Evolutionary conservation across 2,329 filamentous ascomycete species (phyloP), one percentile per base, ranked within the genome.

Genomic region (Neonectria punicea): DNA sequence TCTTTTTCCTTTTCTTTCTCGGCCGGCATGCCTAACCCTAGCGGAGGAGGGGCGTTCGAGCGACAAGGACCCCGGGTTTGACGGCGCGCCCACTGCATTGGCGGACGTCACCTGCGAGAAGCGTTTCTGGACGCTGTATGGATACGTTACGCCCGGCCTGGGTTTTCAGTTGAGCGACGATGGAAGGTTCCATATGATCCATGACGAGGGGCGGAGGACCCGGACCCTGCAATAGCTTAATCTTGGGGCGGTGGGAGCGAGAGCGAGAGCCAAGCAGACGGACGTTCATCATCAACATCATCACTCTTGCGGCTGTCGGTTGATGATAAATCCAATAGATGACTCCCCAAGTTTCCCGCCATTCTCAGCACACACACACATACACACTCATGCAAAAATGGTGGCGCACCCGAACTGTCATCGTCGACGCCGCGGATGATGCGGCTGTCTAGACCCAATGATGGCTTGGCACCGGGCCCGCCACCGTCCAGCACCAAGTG

Each of bases 371-470:
- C 18, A 34, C 30, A 25, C 14, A 30, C 25, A 16, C 8, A 18
- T 25, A 16, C 8, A 18, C 25, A 9, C 16, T 2, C 14, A 5
- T 25, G 16, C 28, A 32, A 13, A 50, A 18, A 3, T 39, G 14
- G 36, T 39, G 16, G 47, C 20, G 9, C 47, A 50, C n/a, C 18
- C 10, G 10, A 20, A 44, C 14, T 10, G 39, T 56, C 41, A 16
- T 49, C 28, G 32, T 20, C 54, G 30, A 36, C 58, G 34, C 22
- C 47, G 69, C 72, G 72, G 72, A 72, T 72, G 74, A 69, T 74
- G 69, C 73, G 73, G 72, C 71, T 75, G 64, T 67, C 66, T 65
- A 66, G 67, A 60, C 66, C 67, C 65, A 64, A 63, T 64, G 53
- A 68, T 63, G 60, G 60, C 71, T 73, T 73, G 71, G 71, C 71